phyloP scores from a whole-genome alignment of 2,329 filamentous ascomycete genomes.

The Fusarium pseudograminearum region DNA sequence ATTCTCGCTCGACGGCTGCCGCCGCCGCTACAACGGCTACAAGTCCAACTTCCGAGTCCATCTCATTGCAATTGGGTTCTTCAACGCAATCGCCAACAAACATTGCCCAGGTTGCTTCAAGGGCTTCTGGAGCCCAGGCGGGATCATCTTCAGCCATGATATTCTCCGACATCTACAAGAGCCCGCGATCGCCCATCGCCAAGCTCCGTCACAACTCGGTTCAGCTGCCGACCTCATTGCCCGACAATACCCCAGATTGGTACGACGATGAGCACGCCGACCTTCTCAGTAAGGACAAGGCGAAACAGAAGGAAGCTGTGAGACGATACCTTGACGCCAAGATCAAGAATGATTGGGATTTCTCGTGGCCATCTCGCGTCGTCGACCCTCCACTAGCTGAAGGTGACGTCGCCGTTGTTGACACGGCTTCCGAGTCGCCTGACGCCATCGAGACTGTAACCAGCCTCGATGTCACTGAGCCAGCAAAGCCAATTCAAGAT shows the following conservation, averaged over 20 bases:
- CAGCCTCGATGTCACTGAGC: conserved; percentile 26
- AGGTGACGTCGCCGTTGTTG: conserved; percentile 8
- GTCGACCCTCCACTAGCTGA: conserved; percentile 25
- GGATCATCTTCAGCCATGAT: conserved; percentile 58
- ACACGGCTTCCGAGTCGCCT: conserved; percentile 18
- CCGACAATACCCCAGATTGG: conserved; percentile 51
- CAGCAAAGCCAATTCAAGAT: conserved; percentile 45
- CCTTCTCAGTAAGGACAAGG: conserved; percentile 71
- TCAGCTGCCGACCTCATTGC: conserved; percentile 48
- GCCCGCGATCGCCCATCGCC: conserved; percentile 64
- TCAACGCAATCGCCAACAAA: conserved; percentile 16
- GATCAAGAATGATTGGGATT: conserved; percentile 71
- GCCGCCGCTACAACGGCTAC: conserved; percentile 34
- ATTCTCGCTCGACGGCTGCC: conserved; percentile 41
- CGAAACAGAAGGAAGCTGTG: conserved; percentile 72
- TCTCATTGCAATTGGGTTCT: conserved; percentile 19
- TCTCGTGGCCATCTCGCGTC: conserved; percentile 63
- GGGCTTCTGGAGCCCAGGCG: conserved; percentile 39
- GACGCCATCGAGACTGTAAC: conserved; percentile 9
- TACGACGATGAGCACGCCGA: conserved; percentile 68
- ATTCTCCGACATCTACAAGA: conserved; percentile 71
- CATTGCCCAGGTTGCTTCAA: conserved; percentile 26
- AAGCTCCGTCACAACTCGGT: conserved; percentile 60
- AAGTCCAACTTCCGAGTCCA: conserved; percentile 27
- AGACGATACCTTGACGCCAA: conserved; percentile 66